These are phyloP conservation scores for Silene noctiflora DNA, from an alignment of 179 eudicot species.

Conservation along the genomic window DNA sequence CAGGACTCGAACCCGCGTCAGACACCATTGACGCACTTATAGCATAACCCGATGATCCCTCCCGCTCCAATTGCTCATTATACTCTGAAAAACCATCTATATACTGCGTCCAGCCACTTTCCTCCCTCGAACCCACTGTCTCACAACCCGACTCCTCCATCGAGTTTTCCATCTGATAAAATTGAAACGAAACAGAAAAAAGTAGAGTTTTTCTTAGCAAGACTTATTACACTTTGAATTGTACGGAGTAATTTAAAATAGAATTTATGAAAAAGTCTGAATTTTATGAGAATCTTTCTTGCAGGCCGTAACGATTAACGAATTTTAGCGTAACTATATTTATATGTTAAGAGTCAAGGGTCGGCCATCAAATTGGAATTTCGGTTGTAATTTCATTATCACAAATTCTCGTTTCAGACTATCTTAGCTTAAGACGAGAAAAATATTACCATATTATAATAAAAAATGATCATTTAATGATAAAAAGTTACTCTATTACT, in stretches of 20 bases:
- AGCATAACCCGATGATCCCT: neutral
- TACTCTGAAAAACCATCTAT: conserved; percentile 39
- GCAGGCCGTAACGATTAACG: conserved; percentile 14
- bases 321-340: neutral
- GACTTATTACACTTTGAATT: neutral
- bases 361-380: conserved; percentile 6
- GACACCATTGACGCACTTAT: conserved; percentile 43
- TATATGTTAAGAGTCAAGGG: neutral
- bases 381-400: neutral
- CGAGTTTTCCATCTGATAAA: conserved; percentile 24
- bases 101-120: conserved; percentile 64
- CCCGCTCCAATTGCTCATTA: neutral
- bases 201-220: neutral
- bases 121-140: conserved; percentile 10
- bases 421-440: too few species aligned
- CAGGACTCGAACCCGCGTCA: conserved; percentile 52
- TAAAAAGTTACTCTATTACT: too few species aligned
- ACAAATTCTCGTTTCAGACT: too few species aligned
- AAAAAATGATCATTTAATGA: too few species aligned
- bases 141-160: neutral
- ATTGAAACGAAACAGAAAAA: neutral
- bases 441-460: too few species aligned
- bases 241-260: neutral
- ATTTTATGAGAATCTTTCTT: neutral
- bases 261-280: neutral